phyloP scores from a whole-genome alignment of 2,329 filamentous ascomycete species.

The Keithomyces neogunnii region DNA sequence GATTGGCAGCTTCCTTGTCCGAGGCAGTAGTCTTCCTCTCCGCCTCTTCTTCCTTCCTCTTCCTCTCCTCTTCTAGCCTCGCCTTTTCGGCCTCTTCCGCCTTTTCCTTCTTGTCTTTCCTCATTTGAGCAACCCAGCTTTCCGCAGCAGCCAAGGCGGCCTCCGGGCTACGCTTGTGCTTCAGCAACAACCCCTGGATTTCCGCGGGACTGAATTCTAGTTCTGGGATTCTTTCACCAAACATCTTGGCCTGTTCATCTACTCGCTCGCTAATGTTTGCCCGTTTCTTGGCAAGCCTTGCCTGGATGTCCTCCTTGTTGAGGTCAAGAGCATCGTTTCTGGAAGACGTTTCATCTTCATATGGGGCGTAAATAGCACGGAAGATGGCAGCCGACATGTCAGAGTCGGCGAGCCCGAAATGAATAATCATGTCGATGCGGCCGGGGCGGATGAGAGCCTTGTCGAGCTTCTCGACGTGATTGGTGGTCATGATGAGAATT shows the following conservation, averaged over 20 bases:
- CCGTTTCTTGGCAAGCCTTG: constrained; percentile 20
- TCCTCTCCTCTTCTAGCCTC: constrained; percentile 14
- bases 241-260: constrained; percentile 36
- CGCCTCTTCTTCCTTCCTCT: constrained; percentile 9
- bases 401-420: constrained; percentile 45
- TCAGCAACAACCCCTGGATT: constrained; percentile 50
- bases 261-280: constrained; percentile 31
- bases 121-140: constrained; percentile 40
- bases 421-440: constrained; percentile 51
- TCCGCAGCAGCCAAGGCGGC: constrained; percentile 37
- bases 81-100: constrained; percentile 17
- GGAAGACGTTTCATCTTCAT: constrained; percentile 24
- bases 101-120: constrained; percentile 40
- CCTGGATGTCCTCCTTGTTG: constrained; percentile 19
- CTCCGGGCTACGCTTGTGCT: constrained; percentile 44
- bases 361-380: constrained; percentile 48
- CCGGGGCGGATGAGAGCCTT: constrained; percentile 55
- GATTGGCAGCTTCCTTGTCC: background rate
- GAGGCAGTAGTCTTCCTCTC: background rate
- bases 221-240: constrained; percentile 42
- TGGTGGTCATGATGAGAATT: constrained; percentile 59
- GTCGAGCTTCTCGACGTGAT: constrained; percentile 53
- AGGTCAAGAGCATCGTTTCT: constrained; percentile 13
- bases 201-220: constrained; percentile 52
- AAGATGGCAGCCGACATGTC: constrained; percentile 47